phyloP scores from a whole-genome alignment of 305 asterid species.

The Fraxinus platypoda region DNA sequence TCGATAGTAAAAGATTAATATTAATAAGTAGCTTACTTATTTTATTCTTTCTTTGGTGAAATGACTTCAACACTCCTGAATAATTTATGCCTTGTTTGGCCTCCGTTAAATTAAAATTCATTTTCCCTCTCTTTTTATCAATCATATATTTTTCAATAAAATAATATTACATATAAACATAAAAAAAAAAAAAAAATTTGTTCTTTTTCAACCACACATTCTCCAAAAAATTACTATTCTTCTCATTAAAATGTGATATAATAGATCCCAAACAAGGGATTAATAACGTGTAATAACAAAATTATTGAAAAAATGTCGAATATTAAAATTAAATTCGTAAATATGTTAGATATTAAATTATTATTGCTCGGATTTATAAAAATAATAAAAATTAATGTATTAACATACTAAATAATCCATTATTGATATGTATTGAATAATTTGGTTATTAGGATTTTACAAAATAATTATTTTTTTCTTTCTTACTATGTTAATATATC shows the following conservation, averaged over 20 bases:
- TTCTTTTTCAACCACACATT: no score
- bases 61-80: no score
- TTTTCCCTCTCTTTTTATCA: no score
- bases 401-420: neutral
- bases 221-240: no score
- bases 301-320: neutral
- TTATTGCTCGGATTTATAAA: neutral
- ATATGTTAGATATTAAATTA: neutral
- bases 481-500: neutral
- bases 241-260: neutral
- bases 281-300: neutral
- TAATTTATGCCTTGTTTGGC: no score
- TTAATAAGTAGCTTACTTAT: no score
- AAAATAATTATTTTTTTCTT: neutral
- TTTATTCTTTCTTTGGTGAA: no score
- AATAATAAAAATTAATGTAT: neutral
- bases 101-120: no score
- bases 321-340: neutral
- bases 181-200: no score
- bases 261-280: neutral
- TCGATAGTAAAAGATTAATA: no score
- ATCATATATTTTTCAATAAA: no score
- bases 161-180: no score
- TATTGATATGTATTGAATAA: neutral
- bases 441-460: neutral